Conservation (phyloP, 75 land plant genomes). For the Picea glauca region DNA sequence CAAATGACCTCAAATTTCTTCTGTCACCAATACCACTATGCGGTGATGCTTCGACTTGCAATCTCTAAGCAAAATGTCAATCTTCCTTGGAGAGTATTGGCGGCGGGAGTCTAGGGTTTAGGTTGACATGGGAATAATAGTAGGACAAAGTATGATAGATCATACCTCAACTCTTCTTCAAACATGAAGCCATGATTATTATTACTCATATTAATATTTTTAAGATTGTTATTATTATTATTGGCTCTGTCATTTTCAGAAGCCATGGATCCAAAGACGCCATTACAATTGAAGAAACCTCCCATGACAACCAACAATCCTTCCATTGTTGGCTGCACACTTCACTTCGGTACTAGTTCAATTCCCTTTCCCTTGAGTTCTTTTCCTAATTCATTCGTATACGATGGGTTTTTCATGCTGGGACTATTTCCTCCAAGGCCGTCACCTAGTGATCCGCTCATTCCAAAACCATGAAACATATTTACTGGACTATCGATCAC, state of each 20-base stretch:
- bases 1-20: too few species aligned
- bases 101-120: conserved; percentile 78
- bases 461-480: conserved; percentile 48
- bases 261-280: not conserved
- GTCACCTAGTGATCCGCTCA: conserved; percentile 19
- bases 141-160: conserved; percentile 78
- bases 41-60: too few species aligned
- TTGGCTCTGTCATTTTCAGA: not conserved
- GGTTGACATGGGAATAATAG: conserved; percentile 42
- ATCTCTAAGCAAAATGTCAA: conserved; percentile 42
- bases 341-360: conserved; percentile 71
- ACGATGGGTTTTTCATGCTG: conserved; percentile 20
- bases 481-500: conserved; percentile 46
- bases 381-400: conserved; percentile 34
- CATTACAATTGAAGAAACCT: conserved; percentile 29
- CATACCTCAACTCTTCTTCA: conserved; percentile 75
- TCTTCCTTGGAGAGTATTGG: conserved; percentile 17
- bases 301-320: conserved; percentile 45
- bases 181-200: conserved; percentile 28
- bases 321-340: conserved; percentile 95
- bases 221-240: too few species aligned
- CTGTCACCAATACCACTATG: too few species aligned
- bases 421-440: conserved; percentile 15
- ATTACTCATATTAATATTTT: conserved; percentile 1
- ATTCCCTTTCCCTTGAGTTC: conserved; percentile 60